Base-by-base conservation (phyloP, 31 red algal species). In the Endocladia muricata region DNA sequence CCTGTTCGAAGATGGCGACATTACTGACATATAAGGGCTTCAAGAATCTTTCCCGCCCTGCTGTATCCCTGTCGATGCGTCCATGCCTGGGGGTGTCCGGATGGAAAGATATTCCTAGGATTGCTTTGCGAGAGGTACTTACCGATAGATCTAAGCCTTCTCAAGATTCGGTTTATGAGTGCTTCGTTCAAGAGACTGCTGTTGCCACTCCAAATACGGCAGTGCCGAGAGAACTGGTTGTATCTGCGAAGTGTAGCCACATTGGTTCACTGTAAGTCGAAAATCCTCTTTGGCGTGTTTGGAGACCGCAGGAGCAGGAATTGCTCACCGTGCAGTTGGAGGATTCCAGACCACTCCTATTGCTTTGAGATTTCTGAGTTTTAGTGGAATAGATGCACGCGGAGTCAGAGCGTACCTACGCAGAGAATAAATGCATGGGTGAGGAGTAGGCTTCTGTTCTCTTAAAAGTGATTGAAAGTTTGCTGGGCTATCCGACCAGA, bases 51-150 rank as follows among this genome's bases (percentile, higher is more conserved):
- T 78, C 31, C 43, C 32, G 51, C 83, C 62, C 61, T 78, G 72
- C 0, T 49, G 31, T 42, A 70, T 30, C 2, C 62, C 1, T 1
- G 25, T 21, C 13, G 57, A 51, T 3, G 63, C 41, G 9, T 71
- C 76, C 0, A 68, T 33, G 23, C 72, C 83, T 9, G 71, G 3
- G 2, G 83, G 83, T 7, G 60, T 78, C 25, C 69, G 42, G 23
- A 87, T 77, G 8, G 64, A 71, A 37, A 78, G 43, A n/a, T 52
- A 66, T 30, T 85, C 54, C 39, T 76, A 59, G 1, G 69, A 74
- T 11, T 75, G 57, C 17, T 32, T 28, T 1, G 70, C 54, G 15
- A 85, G 49, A 3, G 69, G 57, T 3, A 76, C 60, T 32, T 85
- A 74, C 58, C 73, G 78, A 41, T 78, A 87, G 4, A 28, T 68